These are phyloP conservation scores for Thelonectria discophora DNA, from an alignment of 2,329 filamentous ascomycete genomes.

Conservation along the genomic window DNA sequence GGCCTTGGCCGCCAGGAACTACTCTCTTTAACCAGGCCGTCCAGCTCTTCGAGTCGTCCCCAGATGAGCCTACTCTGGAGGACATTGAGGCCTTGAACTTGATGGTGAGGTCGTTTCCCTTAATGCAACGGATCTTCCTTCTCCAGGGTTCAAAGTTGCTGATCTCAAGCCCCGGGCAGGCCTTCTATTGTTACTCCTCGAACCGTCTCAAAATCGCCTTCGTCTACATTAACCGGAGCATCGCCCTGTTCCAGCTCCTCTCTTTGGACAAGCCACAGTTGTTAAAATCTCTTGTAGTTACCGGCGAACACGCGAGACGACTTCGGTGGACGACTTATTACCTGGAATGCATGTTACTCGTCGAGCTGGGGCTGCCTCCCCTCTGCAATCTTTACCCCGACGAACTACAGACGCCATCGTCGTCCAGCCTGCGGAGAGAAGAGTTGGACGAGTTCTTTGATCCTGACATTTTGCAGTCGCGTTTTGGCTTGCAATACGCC, in stretches of 20 bases:
- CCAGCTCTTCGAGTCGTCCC: conserved; percentile 21
- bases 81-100: conserved; percentile 24
- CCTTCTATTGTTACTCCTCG: conserved; percentile 25
- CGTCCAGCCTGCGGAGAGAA: neutral
- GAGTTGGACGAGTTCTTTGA: conserved; percentile 19
- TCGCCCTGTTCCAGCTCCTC: conserved; percentile 11
- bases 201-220: conserved; percentile 25
- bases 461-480: conserved; percentile 4
- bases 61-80: conserved; percentile 16
- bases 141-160: neutral
- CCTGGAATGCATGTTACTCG: conserved; percentile 22
- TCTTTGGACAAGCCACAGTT: conserved; percentile 13
- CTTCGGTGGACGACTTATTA: conserved; percentile 25
- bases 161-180: neutral
- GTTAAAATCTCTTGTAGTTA: neutral
- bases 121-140: neutral
- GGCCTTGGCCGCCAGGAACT: conserved; percentile 7
- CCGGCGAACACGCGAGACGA: conserved; percentile 14
- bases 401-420: conserved; percentile 7
- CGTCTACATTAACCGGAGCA: conserved; percentile 21
- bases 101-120: conserved; percentile 2
- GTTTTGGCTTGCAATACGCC: too few relatives aligned
- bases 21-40: conserved; percentile 21
- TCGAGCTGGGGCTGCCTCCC: conserved; percentile 15
- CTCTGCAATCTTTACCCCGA: conserved; percentile 8